Percentiles rank a stretch among this genome's conserved stretches.
These are phyloP conservation scores for Dictyostelium firmibasis DNA, from an alignment of 78 protist genomes.

Conservation along the genomic window DNA sequence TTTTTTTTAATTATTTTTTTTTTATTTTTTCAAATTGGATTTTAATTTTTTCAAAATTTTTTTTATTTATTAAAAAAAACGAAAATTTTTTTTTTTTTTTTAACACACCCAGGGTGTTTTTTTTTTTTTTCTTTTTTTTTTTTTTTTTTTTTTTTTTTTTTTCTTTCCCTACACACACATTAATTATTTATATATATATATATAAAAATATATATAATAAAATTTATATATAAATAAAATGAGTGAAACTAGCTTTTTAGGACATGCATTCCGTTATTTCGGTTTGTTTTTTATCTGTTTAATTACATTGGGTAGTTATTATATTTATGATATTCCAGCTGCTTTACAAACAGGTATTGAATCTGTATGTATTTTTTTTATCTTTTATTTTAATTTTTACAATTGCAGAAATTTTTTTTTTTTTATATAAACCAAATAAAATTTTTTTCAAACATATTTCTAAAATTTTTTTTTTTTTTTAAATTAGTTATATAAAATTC, in stretches of 20 bases:
- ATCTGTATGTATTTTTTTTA: background rate
- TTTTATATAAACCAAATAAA: background rate
- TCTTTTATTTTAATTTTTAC: too few relatives aligned
- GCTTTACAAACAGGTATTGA: constrained; percentile 29
- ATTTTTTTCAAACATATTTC: background rate
- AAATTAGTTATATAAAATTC: constrained; percentile 18
- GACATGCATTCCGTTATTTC: constrained; percentile 39
- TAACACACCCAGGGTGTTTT: background rate
- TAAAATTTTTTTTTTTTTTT: background rate
- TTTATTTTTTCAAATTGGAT: background rate
- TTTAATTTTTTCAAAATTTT: background rate
- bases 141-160: background rate
- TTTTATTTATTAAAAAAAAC: background rate
- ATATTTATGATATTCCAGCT: constrained; percentile 71
- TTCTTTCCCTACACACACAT: background rate
- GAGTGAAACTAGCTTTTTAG: background rate
- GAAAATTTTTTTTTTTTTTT: background rate
- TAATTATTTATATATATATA: background rate
- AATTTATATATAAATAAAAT: background rate
- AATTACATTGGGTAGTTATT: constrained; percentile 64
- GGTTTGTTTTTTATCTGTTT: constrained; percentile 63
- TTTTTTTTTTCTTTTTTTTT: background rate
- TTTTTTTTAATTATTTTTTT: background rate
- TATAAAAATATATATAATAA: background rate
- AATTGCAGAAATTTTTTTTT: too few relatives aligned